A percentile compares a stretch with the other conserved stretches of the same genome.
Evolutionary conservation across 139 green algal genomes (phyloP).

Genomic region (Closterium sp.): DNA sequence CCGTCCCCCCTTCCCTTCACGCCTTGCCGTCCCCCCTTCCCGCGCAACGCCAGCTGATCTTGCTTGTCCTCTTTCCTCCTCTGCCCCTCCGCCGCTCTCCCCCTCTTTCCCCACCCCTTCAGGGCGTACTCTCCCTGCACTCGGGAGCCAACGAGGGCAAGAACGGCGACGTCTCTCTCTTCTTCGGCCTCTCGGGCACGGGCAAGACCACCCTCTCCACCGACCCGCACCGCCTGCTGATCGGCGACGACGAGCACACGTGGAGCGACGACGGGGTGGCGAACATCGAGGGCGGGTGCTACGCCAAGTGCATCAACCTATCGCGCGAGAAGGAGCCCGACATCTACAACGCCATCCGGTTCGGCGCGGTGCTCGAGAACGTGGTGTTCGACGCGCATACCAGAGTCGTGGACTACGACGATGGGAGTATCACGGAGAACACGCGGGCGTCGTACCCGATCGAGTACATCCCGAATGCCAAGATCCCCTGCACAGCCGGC

Average conservation of each 20-base stretch:
- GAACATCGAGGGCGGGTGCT: conserved; percentile 97
- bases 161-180: conserved; percentile 57
- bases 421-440: conserved; percentile 69
- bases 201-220: conserved; percentile 69
- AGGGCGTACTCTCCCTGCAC: conserved; percentile 81
- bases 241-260: conserved; percentile 93
- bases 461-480: conserved; percentile 83
- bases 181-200: conserved; percentile 59
- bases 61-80: background rate
- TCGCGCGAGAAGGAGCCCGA: conserved; percentile 76
- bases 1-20: conserved; percentile 69
- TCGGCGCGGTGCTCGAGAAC: conserved; percentile 91
- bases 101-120: too few relatives aligned
- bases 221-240: conserved; percentile 77
- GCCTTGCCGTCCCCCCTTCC: conserved; percentile 36
- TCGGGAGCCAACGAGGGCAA: conserved; percentile 69
- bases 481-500: conserved; percentile 23
- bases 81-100: too few relatives aligned
- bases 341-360: conserved; percentile 87
- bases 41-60: background rate
- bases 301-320: conserved; percentile 93
- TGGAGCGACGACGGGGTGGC: conserved; percentile 82
- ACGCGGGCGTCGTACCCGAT: conserved; percentile 93
- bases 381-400: conserved; percentile 58
- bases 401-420: conserved; percentile 18